Conservation (phyloP, 1,284 basidiomycete species). For the Chiua sp. region DNA sequence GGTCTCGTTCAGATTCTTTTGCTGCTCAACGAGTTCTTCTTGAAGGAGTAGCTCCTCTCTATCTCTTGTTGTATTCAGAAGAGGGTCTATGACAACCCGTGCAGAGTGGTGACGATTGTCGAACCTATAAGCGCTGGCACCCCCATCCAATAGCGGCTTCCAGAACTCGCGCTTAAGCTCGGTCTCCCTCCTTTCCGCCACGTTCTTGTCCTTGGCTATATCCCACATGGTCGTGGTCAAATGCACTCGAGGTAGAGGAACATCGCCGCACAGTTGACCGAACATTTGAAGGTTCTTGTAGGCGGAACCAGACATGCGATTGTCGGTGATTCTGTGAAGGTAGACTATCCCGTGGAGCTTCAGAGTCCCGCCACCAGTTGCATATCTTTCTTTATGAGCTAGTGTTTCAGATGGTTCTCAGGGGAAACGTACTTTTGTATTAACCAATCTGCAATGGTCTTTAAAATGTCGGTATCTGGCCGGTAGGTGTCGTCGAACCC, state of each 20-base stretch:
- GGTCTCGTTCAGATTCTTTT: constrained; percentile 24
- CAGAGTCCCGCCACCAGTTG: constrained; percentile 1
- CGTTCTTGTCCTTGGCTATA: constrained; percentile 8
- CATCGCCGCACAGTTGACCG: constrained; percentile 31
- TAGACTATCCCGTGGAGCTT: constrained; percentile 50
- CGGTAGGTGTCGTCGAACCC: constrained; percentile 32
- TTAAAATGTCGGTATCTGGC: constrained; percentile 31
- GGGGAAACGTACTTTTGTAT: constrained; percentile 18
- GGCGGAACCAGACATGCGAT: constrained; percentile 50
- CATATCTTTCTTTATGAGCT: constrained; percentile 14
- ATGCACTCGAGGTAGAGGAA: constrained; percentile 31
- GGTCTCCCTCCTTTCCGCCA: constrained; percentile 23
- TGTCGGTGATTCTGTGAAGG: constrained; percentile 54
- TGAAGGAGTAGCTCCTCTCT: constrained; percentile 19
- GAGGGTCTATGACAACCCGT: constrained; percentile 2
- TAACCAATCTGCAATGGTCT: constrained; percentile 31
- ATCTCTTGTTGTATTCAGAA: neutral
- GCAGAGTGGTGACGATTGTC: neutral
- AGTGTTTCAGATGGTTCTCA: neutral
- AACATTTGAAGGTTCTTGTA: constrained; percentile 51
- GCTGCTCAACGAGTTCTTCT: constrained; percentile 24
- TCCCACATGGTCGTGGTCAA: constrained; percentile 47
- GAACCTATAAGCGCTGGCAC: constrained; percentile 31
- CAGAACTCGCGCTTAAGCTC: constrained; percentile 34
- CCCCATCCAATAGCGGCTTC: constrained; percentile 34